These are phyloP conservation scores for Stylosanthes scabra DNA, from an alignment of 331 rosid species.

Conservation along the genomic window DNA sequence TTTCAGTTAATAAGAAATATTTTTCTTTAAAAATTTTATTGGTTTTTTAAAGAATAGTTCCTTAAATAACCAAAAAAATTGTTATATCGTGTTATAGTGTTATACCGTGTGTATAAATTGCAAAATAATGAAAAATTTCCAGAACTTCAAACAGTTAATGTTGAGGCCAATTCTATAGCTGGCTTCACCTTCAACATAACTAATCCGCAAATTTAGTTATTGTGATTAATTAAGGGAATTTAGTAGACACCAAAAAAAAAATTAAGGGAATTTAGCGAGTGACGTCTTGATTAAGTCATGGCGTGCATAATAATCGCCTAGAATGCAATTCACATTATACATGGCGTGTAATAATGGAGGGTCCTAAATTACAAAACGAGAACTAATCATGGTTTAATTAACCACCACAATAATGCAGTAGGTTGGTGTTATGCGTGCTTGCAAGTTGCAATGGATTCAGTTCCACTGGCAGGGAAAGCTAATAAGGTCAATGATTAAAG, in stretches of 20 bases:
- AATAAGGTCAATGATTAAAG: slow-evolving; percentile 18
- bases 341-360: slow-evolving; percentile 16
- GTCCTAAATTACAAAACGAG: slow-evolving; percentile 10
- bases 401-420: neutral
- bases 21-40: too few relatives aligned
- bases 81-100: too few relatives aligned
- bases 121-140: too few relatives aligned
- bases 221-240: neutral
- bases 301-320: neutral
- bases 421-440: slow-evolving; percentile 4
- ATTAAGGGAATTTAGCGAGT: neutral
- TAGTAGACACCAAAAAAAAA: too few relatives aligned
- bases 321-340: neutral
- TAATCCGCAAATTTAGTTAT: too few relatives aligned
- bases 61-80: too few relatives aligned
- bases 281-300: slow-evolving; percentile 25
- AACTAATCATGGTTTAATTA: slow-evolving; percentile 9
- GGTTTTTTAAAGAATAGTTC: too few relatives aligned
- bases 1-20: too few relatives aligned
- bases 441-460: slow-evolving; percentile 28
- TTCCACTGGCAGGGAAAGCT: neutral
- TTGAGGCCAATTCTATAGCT: too few relatives aligned
- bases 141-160: too few relatives aligned
- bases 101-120: too few relatives aligned
- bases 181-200: too few relatives aligned